Evolutionary conservation across 208 protist species (phyloP).

Genomic region (Trichomonas gallinae): DNA sequence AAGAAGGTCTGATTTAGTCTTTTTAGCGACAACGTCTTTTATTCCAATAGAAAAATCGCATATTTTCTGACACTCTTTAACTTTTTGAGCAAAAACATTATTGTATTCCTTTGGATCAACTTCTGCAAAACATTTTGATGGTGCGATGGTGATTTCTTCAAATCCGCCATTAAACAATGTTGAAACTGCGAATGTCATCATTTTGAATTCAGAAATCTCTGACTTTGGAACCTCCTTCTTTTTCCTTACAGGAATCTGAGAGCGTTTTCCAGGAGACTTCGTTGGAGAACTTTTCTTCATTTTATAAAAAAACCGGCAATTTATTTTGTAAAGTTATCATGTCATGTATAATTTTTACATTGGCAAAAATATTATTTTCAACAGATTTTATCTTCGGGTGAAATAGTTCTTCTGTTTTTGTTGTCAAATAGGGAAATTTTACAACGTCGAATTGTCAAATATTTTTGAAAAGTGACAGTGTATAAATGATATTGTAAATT

Average conservation of each 20-base stretch:
- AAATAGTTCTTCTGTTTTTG: too few relatives aligned
- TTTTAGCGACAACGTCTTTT: slow-evolving; percentile 17
- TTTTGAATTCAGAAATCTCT: not conserved
- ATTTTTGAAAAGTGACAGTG: too few relatives aligned
- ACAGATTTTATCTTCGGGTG: too few relatives aligned
- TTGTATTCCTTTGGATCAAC: not conserved
- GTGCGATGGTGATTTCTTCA: not conserved
- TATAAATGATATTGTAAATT: too few relatives aligned
- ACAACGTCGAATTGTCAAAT: too few relatives aligned
- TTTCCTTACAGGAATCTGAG: not conserved
- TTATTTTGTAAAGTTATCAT: too few relatives aligned
- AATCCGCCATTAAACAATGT: not conserved
- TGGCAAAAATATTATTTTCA: too few relatives aligned
- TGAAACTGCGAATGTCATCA: not conserved
- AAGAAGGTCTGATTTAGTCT: not conserved
- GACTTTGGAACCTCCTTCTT: not conserved
- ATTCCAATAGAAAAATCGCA: not conserved
- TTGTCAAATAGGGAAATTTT: too few relatives aligned
- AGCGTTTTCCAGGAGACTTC: not conserved
- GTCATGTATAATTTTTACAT: too few relatives aligned
- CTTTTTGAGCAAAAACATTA: not conserved
- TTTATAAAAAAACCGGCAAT: not conserved
- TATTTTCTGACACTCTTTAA: slow-evolving; percentile 3
- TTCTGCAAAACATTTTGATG: not conserved
- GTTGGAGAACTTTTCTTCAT: not conserved